These are phyloP conservation scores for Botrytis aclada DNA, from an alignment of 2,329 filamentous ascomycete genomes.

Conservation along the genomic window DNA sequence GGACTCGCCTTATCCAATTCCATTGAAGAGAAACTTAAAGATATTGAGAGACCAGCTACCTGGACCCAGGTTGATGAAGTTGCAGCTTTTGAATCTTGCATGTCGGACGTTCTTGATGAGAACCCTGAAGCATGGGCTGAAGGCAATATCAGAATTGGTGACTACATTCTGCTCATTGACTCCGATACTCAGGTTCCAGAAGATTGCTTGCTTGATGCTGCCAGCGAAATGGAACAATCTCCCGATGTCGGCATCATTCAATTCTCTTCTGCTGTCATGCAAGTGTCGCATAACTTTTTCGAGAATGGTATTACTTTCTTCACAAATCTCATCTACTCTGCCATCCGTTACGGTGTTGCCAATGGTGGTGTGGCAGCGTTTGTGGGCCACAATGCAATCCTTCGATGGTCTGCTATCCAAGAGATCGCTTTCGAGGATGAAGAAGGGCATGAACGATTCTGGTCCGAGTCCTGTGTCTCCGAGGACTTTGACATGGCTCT, in stretches of 20 bases:
- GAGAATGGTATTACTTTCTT: constrained; percentile 74
- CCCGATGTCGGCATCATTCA: constrained; percentile 71
- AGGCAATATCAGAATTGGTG: constrained; percentile 58
- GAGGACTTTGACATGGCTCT: constrained; percentile 76
- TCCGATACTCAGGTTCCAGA: constrained; percentile 65
- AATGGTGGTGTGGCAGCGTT: constrained; percentile 68
- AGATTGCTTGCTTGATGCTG: constrained; percentile 67
- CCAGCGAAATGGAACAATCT: constrained; percentile 68
- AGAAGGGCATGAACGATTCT: constrained; percentile 59
- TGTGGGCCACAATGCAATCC: constrained; percentile 73
- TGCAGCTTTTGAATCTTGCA: constrained; percentile 45
- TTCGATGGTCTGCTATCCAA: constrained; percentile 65
- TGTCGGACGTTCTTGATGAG: constrained; percentile 49
- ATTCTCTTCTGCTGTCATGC: constrained; percentile 73
- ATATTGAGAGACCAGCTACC: neutral
- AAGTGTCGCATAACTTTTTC: constrained; percentile 69
- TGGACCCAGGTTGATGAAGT: constrained; percentile 42
- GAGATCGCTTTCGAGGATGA: constrained; percentile 51
- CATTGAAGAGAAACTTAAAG: constrained; percentile 18
- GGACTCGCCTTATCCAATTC: constrained; percentile 44
- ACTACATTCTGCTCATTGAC: constrained; percentile 64
- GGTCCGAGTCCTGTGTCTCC: constrained; percentile 73
- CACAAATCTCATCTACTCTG: constrained; percentile 72
- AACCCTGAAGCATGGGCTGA: constrained; percentile 55
- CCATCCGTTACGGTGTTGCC: constrained; percentile 67